phyloP scores from a whole-genome alignment of 179 eudicot genomes.

The Actinidia polygama region DNA sequence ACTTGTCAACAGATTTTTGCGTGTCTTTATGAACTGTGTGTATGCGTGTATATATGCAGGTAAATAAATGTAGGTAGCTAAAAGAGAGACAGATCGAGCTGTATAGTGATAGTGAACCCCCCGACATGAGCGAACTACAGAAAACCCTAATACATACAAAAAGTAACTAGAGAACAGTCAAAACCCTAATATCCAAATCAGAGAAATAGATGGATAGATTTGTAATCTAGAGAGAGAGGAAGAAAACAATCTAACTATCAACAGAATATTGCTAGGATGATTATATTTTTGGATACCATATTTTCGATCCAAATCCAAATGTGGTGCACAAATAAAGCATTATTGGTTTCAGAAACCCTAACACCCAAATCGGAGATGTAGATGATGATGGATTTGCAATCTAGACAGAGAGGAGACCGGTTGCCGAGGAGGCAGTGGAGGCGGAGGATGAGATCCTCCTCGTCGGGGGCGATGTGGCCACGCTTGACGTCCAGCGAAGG shows the following conservation, averaged over 20 bases:
- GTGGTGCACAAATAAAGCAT: no score
- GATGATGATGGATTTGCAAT: neutral
- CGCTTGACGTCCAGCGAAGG: slow-evolving; percentile 53
- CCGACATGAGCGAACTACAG: neutral
- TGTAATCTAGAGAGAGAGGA: neutral
- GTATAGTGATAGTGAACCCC: slow-evolving; percentile 5
- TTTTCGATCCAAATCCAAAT: no score
- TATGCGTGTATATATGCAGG: neutral
- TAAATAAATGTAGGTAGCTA: neutral
- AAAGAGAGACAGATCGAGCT: neutral
- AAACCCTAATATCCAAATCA: neutral
- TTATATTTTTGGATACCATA: no score
- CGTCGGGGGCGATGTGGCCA: slow-evolving; percentile 43
- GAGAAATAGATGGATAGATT: neutral
- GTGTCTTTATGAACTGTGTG: neutral
- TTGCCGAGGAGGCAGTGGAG: slow-evolving; percentile 54
- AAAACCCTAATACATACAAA: neutral
- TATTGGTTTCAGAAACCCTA: neutral
- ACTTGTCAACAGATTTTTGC: no score
- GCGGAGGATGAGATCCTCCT: slow-evolving; percentile 52
- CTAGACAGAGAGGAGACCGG: slow-evolving; percentile 26
- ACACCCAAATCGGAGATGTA: neutral
- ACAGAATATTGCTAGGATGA: no score
- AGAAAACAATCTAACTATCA: no score
- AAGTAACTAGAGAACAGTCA: neutral